Conservation (phyloP, 371 early-diverging fungal genomes). For the Rhizomucor pusillus region DNA sequence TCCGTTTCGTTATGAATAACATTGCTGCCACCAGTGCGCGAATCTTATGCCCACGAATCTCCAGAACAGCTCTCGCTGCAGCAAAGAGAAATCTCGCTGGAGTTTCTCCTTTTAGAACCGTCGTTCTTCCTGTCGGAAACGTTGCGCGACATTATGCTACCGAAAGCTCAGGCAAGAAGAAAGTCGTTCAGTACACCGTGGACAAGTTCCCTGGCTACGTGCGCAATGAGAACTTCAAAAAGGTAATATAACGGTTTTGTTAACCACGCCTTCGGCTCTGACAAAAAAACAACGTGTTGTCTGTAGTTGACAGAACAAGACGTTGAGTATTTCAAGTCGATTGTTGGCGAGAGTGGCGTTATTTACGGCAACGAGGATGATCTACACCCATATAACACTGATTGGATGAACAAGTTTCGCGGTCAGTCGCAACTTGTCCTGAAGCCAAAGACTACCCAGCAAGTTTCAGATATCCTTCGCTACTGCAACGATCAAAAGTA, state of each 20-base stretch:
- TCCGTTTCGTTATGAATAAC: too few relatives aligned
- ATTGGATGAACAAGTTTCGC: slow-evolving; percentile 93
- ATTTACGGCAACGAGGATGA: slow-evolving; percentile 56
- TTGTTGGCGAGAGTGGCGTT: slow-evolving; percentile 49
- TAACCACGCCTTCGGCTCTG: too few relatives aligned
- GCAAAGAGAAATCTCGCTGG: too few relatives aligned
- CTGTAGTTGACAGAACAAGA: slow-evolving; percentile 36
- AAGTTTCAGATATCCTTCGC: slow-evolving; percentile 81
- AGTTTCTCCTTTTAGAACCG: background rate
- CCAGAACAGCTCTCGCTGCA: too few relatives aligned
- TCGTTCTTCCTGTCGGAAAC: slow-evolving; percentile 1
- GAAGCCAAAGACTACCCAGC: slow-evolving; percentile 81
- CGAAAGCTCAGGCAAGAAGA: slow-evolving; percentile 4
- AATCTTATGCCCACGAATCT: too few relatives aligned
- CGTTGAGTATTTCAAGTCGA: slow-evolving; percentile 57
- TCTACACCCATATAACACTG: slow-evolving; percentile 69
- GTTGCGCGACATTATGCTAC: slow-evolving; percentile 19
- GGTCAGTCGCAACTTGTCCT: slow-evolving; percentile 83
- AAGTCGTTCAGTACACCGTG: slow-evolving; percentile 34
- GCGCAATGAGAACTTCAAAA: slow-evolving; percentile 55
- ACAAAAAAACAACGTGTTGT: background rate
- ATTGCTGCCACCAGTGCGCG: too few relatives aligned
- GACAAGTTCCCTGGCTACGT: slow-evolving; percentile 52
- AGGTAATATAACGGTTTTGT: slow-evolving; percentile 29
- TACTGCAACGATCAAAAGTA: slow-evolving; percentile 84